Conservation (phyloP, 2,329 filamentous ascomycete genomes). For the Nothopassalora personata region DNA sequence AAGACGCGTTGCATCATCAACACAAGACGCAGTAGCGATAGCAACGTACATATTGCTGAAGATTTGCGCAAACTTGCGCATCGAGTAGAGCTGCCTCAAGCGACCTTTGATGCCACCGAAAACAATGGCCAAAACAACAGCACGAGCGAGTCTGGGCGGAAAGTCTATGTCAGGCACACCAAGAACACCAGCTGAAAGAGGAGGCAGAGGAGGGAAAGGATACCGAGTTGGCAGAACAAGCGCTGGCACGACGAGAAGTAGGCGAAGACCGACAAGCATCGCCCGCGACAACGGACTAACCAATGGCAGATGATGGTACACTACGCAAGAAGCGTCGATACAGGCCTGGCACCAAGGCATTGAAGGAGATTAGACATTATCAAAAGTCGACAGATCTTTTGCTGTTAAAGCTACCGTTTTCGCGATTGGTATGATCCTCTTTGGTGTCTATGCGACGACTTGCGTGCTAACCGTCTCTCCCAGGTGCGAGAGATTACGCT, state of each 20-base stretch:
- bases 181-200: background rate
- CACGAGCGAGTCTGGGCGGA: conserved; percentile 21
- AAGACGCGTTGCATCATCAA: background rate
- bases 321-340: conserved; percentile 34
- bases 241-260: conserved; percentile 7
- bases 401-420: conserved; percentile 96
- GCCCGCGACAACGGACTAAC: background rate
- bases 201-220: background rate
- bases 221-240: conserved; percentile 2
- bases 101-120: conserved; percentile 6
- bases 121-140: conserved; percentile 24
- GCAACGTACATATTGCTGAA: background rate
- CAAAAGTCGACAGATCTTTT: conserved; percentile 96
- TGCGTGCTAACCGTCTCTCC: conserved; percentile 1
- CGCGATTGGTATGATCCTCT: conserved; percentile 64
- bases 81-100: background rate
- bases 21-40: background rate
- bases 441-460: background rate
- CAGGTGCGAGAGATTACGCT: conserved; percentile 85
- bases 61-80: background rate
- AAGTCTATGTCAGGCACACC: background rate
- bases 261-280: background rate
- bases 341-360: conserved; percentile 74
- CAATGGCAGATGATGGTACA: conserved; percentile 6
- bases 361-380: conserved; percentile 97